Evolutionary conservation across 805 yeast genomes (phyloP).

Genomic region (Myxozyma neotropica): DNA sequence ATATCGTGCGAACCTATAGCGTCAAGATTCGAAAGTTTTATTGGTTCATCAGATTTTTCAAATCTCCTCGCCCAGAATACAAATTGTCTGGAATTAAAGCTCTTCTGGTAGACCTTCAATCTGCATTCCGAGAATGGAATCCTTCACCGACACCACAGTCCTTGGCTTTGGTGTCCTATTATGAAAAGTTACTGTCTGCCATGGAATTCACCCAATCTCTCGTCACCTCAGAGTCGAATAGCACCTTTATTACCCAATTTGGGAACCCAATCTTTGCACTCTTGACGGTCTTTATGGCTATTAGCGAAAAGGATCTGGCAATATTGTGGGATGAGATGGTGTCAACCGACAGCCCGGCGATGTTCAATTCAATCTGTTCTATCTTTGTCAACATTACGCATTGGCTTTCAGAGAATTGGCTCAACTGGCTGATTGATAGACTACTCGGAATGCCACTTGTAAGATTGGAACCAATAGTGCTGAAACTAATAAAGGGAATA

Average conservation of each 20-base stretch:
- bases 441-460: slow-evolving; percentile 8
- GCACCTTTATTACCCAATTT: slow-evolving; percentile 19
- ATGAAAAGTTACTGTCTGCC: slow-evolving; percentile 3
- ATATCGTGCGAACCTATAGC: slow-evolving; percentile 1
- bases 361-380: slow-evolving; percentile 10
- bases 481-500: slow-evolving; percentile 19
- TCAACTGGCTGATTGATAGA: slow-evolving; percentile 19
- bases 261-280: slow-evolving; percentile 21
- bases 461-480: slow-evolving; percentile 12
- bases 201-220: slow-evolving; percentile 19
- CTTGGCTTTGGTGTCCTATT: neutral
- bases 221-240: slow-evolving; percentile 24
- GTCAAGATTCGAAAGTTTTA: slow-evolving; percentile 20
- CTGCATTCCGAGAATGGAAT: slow-evolving; percentile 11
- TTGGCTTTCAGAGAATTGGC: slow-evolving; percentile 17
- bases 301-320: slow-evolving; percentile 10
- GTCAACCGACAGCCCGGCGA: slow-evolving; percentile 2
- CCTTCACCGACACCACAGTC: neutral
- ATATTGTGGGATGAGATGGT: slow-evolving; percentile 21
- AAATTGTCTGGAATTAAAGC: slow-evolving; percentile 25
- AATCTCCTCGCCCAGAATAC: slow-evolving; percentile 21
- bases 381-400: slow-evolving; percentile 8
- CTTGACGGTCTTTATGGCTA: slow-evolving; percentile 9
- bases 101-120: slow-evolving; percentile 12
- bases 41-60: slow-evolving; percentile 21